A percentile compares a stretch with the other conserved stretches of the same genome.
Evolutionary conservation across 257 asterid species (phyloP).

Genomic region (Leptodermis oblonga): DNA sequence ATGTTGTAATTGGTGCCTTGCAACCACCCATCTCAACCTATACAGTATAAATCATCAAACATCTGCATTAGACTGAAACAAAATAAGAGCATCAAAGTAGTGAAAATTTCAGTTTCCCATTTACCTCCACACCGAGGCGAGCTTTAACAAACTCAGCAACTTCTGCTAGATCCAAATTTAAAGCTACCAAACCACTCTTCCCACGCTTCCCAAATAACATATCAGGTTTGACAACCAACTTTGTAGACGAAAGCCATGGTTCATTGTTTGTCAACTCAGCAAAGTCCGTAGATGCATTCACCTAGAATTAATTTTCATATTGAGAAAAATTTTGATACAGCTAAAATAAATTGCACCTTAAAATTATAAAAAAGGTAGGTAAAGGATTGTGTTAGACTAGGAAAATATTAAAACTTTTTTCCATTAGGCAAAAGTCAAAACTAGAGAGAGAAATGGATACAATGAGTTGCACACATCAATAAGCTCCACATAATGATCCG

Average conservation of each 20-base stretch:
- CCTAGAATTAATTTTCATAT: slow-evolving; percentile 32
- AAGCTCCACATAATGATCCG: background rate
- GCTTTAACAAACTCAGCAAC: slow-evolving; percentile 85
- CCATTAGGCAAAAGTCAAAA: background rate
- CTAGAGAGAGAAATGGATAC: background rate
- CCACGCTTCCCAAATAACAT: slow-evolving; percentile 96
- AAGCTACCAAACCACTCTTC: slow-evolving; percentile 88
- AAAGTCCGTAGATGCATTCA: slow-evolving; percentile 65
- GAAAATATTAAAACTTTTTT: background rate
- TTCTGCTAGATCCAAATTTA: slow-evolving; percentile 73
- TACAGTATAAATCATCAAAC: slow-evolving; percentile 10
- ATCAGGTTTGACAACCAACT: slow-evolving; percentile 88
- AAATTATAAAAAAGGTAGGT: background rate
- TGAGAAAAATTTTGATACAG: background rate
- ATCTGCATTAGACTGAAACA: slow-evolving; percentile 23
- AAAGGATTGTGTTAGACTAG: too few species aligned
- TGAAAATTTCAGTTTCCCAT: slow-evolving; percentile 4
- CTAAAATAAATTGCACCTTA: background rate
- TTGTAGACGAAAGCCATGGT: slow-evolving; percentile 84
- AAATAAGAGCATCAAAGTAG: slow-evolving; percentile 4
- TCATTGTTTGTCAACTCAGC: slow-evolving; percentile 71
- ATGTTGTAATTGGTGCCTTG: slow-evolving; percentile 89
- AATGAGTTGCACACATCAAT: background rate
- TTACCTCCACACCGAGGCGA: slow-evolving; percentile 89
- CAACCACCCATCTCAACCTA: slow-evolving; percentile 97